A percentile compares a stretch with the other conserved stretches of the same genome.
Conservation (phyloP, 2,329 filamentous ascomycete genomes). For the Claviceps humidiphila region DNA sequence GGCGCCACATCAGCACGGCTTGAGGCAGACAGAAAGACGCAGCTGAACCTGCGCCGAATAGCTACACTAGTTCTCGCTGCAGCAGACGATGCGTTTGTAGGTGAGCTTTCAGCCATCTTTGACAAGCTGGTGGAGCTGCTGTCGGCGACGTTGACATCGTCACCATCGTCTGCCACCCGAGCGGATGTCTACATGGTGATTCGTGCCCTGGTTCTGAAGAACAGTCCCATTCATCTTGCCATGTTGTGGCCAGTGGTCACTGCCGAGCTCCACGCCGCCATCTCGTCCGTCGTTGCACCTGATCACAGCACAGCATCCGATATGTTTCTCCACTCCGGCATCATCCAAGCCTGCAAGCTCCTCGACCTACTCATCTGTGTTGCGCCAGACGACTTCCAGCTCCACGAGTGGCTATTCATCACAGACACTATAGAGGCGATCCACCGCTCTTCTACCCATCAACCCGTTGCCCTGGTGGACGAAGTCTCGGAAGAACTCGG, state of each 20-base stretch:
- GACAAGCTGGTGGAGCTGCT: slow-evolving; percentile 83
- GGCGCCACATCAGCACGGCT: slow-evolving; percentile 84
- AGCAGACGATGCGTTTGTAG: slow-evolving; percentile 64
- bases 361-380: slow-evolving; percentile 78
- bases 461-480: slow-evolving; percentile 66
- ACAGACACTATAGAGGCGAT: slow-evolving; percentile 95
- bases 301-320: slow-evolving; percentile 51
- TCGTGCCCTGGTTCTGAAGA: slow-evolving; percentile 68
- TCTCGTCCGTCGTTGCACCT: slow-evolving; percentile 59
- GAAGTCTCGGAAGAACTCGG: slow-evolving; percentile 69
- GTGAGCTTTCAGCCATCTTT: slow-evolving; percentile 58
- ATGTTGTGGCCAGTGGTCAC: slow-evolving; percentile 86
- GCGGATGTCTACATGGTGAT: slow-evolving; percentile 85
- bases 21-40: slow-evolving; percentile 89
- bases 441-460: slow-evolving; percentile 59
- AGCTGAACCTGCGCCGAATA: slow-evolving; percentile 75
- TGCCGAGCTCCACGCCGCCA: slow-evolving; percentile 65
- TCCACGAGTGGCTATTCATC: slow-evolving; percentile 97
- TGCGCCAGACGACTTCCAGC: slow-evolving; percentile 88
- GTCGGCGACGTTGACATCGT: slow-evolving; percentile 71
- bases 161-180: slow-evolving; percentile 78
- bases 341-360: slow-evolving; percentile 88
- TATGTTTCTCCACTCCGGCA: slow-evolving; percentile 60
- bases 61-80: slow-evolving; percentile 67
- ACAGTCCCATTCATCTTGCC: slow-evolving; percentile 65